A percentile compares a stretch with the other conserved stretches of the same genome.
phyloP scores from a whole-genome alignment of 306 rosid species.

The Urtica urens region DNA sequence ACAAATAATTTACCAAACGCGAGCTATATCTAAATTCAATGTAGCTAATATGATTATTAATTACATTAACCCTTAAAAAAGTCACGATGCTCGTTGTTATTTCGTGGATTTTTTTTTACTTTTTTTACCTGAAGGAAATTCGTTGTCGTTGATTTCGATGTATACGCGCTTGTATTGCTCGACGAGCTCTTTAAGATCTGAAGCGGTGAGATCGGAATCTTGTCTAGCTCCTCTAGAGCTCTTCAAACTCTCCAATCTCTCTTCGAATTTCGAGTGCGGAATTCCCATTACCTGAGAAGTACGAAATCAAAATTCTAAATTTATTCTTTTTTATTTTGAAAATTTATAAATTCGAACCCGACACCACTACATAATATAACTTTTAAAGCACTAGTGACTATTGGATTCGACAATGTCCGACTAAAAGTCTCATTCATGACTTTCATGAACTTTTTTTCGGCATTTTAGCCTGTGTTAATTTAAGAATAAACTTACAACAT shows the following conservation, averaged over 20 bases:
- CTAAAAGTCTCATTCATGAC: too few species aligned
- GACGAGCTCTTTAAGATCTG: constrained; percentile 72
- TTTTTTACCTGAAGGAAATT: constrained; percentile 77
- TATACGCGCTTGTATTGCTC: constrained; percentile 74
- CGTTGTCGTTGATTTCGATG: constrained; percentile 50
- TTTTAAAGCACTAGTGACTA: too few species aligned
- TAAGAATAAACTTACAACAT: constrained; percentile 63
- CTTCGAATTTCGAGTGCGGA: constrained; percentile 81
- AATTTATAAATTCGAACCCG: too few species aligned
- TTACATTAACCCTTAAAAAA: too few species aligned
- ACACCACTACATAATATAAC: too few species aligned
- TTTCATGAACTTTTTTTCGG: too few species aligned
- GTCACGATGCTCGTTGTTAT: too few species aligned
- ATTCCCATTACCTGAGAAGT: constrained; percentile 65
- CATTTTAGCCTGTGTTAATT: background rate
- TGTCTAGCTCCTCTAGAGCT: constrained; percentile 40
- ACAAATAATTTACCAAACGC: too few species aligned
- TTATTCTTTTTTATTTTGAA: too few species aligned
- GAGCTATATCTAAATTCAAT: too few species aligned
- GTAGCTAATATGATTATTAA: too few species aligned
- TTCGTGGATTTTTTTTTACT: constrained; percentile 4
- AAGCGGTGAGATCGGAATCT: constrained; percentile 58
- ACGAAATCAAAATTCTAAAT: background rate
- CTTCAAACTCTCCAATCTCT: constrained; percentile 61
- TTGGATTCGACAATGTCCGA: too few species aligned